Evolutionary conservation across 2,329 filamentous ascomycete species (phyloP).

Genomic region (Didymellaceae sp.): DNA sequence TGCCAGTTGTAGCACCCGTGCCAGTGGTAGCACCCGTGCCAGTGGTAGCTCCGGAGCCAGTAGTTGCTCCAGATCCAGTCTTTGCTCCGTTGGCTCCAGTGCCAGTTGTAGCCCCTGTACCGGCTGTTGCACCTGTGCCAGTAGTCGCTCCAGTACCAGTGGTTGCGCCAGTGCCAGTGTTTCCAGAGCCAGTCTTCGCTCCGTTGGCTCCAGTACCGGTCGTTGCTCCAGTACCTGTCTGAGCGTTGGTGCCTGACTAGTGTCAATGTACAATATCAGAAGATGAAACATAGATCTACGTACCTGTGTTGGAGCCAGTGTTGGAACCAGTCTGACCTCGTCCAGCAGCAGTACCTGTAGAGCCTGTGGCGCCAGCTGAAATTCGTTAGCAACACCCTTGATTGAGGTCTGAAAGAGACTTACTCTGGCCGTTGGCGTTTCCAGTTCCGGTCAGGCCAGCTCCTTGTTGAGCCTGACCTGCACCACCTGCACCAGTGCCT

Average conservation of each 20-base stretch:
- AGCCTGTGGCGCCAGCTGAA: neutral
- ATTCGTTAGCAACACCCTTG: neutral
- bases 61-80: too few species aligned
- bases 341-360: neutral
- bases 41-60: too few species aligned
- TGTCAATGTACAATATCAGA: neutral
- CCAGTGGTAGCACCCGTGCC: constrained; percentile 5
- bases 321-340: neutral
- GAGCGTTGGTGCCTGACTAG: neutral
- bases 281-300: neutral
- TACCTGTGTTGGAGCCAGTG: constrained; percentile 1
- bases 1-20: constrained; percentile 11
- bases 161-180: constrained; percentile 12
- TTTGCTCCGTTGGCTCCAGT: too few species aligned
- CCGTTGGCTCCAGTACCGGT: neutral
- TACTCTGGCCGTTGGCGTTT: neutral
- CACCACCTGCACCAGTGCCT: neutral
- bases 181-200: constrained; percentile 2
- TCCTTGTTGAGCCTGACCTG: neutral
- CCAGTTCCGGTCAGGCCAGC: neutral
- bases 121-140: constrained; percentile 9
- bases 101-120: neutral
- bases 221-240: neutral
- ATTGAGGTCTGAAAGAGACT: neutral
- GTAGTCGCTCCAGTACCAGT: constrained; percentile 14